These are phyloP conservation scores for Cornus florida DNA, from an alignment of 148 eudicot genomes.

Conservation along the genomic window DNA sequence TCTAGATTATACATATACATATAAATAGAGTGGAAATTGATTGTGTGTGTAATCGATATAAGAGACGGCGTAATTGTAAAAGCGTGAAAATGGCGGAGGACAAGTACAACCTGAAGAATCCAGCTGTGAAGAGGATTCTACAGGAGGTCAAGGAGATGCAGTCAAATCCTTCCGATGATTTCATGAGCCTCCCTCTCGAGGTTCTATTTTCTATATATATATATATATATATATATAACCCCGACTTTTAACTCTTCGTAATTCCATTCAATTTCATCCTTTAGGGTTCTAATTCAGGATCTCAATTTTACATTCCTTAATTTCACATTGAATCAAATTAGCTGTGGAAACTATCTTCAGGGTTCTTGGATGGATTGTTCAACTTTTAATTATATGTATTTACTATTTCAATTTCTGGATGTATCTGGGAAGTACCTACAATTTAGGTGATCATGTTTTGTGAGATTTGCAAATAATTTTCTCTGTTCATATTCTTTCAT, in stretches of 20 bases:
- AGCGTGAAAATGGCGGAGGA: slow-evolving; percentile 48
- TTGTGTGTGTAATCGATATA: not conserved
- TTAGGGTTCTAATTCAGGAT: not conserved
- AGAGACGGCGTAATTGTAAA: not conserved
- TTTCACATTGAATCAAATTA: not conserved
- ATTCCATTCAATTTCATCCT: not conserved
- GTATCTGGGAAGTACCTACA: no score
- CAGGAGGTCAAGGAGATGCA: slow-evolving; percentile 99
- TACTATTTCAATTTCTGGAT: no score
- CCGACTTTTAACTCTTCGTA: not conserved
- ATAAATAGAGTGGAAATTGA: not conserved
- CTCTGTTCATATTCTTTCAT: not conserved
- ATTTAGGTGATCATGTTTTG: no score
- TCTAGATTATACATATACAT: not conserved
- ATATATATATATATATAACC: no score
- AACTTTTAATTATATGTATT: not conserved
- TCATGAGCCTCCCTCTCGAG: slow-evolving; percentile 96
- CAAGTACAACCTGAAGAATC: slow-evolving; percentile 85
- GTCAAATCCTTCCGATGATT: slow-evolving; percentile 91
- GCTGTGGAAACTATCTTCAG: not conserved
- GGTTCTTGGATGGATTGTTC: no score
- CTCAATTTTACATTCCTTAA: not conserved
- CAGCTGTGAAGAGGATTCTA: slow-evolving; percentile 91
- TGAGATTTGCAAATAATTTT: no score
- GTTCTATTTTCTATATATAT: slow-evolving; percentile 20